Percentiles rank a stretch among this genome's conserved stretches.
phyloP scores from a whole-genome alignment of 176 grass and related monocot species.

The Paspalum notatum region DNA sequence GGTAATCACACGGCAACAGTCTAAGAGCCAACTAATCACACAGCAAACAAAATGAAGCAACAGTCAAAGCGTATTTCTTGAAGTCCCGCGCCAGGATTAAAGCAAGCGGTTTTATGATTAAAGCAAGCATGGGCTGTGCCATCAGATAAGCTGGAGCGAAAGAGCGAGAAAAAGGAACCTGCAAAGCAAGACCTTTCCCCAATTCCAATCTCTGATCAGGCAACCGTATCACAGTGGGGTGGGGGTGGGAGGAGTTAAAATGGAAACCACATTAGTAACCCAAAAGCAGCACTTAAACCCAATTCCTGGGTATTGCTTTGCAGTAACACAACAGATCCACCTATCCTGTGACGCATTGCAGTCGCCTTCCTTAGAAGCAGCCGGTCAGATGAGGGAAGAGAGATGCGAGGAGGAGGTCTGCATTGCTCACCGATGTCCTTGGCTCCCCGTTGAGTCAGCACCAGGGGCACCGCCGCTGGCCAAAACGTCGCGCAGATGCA shows the following conservation, averaged over 20 bases:
- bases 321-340: too few species aligned
- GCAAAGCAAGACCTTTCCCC: conserved; percentile 24
- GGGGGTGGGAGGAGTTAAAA: not conserved
- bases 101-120: conserved; percentile 1
- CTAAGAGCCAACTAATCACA: conserved; percentile 1
- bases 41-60: not conserved
- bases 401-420: too few species aligned
- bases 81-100: conserved; percentile 15
- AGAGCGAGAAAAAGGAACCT: conserved; percentile 33
- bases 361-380: too few species aligned
- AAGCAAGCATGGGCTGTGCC: conserved; percentile 9
- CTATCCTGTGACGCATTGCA: too few species aligned
- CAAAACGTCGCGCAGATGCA: too few species aligned
- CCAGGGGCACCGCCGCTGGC: too few species aligned
- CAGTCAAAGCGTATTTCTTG: conserved; percentile 16
- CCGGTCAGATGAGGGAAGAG: too few species aligned
- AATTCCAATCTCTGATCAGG: conserved; percentile 43
- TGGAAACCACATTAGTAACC: not conserved
- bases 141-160: conserved; percentile 18
- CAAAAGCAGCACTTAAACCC: conserved; percentile 35
- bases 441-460: too few species aligned
- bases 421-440: too few species aligned
- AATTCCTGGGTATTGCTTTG: too few species aligned
- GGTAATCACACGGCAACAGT: not conserved
- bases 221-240: not conserved